Base-by-base conservation (phyloP, 1,284 basidiomycete genomes). In the Rhizoctonia solani region DNA sequence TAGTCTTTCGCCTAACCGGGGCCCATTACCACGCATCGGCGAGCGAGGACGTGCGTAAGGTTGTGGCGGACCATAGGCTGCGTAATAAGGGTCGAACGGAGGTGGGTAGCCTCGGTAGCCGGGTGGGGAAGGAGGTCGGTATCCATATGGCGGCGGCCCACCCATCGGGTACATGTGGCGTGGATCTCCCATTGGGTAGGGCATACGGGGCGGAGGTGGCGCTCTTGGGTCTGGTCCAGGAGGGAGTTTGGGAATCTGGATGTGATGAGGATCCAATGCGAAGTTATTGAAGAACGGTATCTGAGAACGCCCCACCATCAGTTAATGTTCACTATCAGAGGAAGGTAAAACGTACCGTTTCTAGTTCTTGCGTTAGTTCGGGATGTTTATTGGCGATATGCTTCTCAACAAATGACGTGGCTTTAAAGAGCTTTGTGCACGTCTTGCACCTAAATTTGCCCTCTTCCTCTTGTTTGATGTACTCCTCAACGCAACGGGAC, bases 371-470 rank as follows among this genome's bases (percentile, higher is more conserved):
- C 67, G 93, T 85, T 9, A 90, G 79, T 71, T 95, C 93, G 16
- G 87, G 79, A 75, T 96, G 93, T 76, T 95, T 95, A 76, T 92
- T 92, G 6, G 88, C 85, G 71, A 95, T 88, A 75, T 96, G 93
- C 80, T 98, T 98, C 79, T 95, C 92, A 58, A 98, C 90, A 78
- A 96, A 98, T 46, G 93, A 87, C 23, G 92, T 90, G 3, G 93
- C 95, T 76, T 94, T 95, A 86, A 98, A 98, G 16, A 98, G 82
- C 80, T 98, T 98, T 77, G 87, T 87, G 77, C 95, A 98, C 55
- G 88, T 89, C 80, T 93, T 95, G 81, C 95, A 98, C 72, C 95
- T 84, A 80, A 92, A 97, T 76, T 96, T 97, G 73, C 89, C 91
- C 77, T 94, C 91, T 70, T 95, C 95, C 78, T 98, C 95, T 76